Base-by-base conservation (phyloP, 768 basidiomycete genomes). In the Suillus sp. region DNA sequence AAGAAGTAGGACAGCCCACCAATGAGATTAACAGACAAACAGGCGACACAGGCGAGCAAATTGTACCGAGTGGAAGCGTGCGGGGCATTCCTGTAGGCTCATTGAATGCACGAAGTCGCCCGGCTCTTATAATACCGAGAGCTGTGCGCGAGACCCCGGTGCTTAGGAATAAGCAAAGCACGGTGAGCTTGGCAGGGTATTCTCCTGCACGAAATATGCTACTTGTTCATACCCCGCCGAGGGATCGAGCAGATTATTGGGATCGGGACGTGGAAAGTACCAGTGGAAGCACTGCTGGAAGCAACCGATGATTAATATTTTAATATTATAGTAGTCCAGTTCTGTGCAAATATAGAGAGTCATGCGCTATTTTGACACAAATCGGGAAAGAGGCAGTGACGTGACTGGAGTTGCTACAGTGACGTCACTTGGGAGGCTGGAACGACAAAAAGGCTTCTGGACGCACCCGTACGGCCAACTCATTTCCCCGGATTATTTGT, bases 151-250 rank as follows among this genome's bases (percentile, higher is more conserved):
- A 83, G 62, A 68, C 78, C 13, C 84, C 86, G 14, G 72, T 75
- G 53, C 71, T 89, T 62, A 78, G 84, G 67, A 76, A 78, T 63
- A 84, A 82, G 67, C 82, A 78, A 62, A 90, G 86, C 73, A 74
- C 81, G 53, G 71, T 91, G 59, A 84, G 84, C 68, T 73, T 91
- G 60, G 82, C 91, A 69, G 88, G 86, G 4, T 81, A 92, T 64
- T 91, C 91, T 37, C 88, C 91, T 13, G 89, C 89, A 37, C 89
- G 92, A 84, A 89, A 86, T 67, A 74, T 89, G n/a, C 71, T 92
- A 13, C 75, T 91, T 35, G 84, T 85, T 13, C 86, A 89, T 68
- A 84, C 88, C 2, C 88, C 89, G 14, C 84, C 89, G 32, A 80
- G 82, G 38, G 84, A 87, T 25, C 69, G 78, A 42, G 73, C 76